Conservation (phyloP, 352 stramenopile genomes). For the Hyaloperonospora arabidopsidis region DNA sequence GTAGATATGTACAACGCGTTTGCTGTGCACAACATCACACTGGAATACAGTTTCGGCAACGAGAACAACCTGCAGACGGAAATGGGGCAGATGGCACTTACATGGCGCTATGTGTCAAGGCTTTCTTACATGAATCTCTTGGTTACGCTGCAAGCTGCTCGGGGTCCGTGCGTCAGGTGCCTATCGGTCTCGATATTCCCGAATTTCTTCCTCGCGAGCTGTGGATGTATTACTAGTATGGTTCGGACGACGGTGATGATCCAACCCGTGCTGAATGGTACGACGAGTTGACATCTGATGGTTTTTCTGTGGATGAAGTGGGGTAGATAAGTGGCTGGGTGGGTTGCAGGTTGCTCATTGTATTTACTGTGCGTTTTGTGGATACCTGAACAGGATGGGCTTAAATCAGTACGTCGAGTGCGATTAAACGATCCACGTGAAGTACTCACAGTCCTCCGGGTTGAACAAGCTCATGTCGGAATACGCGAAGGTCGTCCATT, state of each 20-base stretch:
- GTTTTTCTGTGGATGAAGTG: no score
- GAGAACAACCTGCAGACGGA: slow-evolving; percentile 46
- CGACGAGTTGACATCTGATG: background rate
- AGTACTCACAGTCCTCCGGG: slow-evolving; percentile 50
- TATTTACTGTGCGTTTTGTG: background rate
- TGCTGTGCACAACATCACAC: slow-evolving; percentile 64
- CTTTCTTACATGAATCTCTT: slow-evolving; percentile 27
- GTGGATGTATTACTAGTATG: slow-evolving; percentile 59
- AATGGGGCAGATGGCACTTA: slow-evolving; percentile 25
- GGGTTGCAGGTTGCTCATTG: background rate
- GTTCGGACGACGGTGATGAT: slow-evolving; percentile 38
- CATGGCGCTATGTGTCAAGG: slow-evolving; percentile 48
- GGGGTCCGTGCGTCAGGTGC: slow-evolving; percentile 37
- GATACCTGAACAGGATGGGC: slow-evolving; percentile 21
- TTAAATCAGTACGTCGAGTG: slow-evolving; percentile 75
- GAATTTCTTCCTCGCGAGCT: slow-evolving; percentile 45
- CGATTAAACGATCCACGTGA: slow-evolving; percentile 37
- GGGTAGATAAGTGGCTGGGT: background rate
- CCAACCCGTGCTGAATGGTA: slow-evolving; percentile 49
- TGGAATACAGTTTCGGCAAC: slow-evolving; percentile 54
- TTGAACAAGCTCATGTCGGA: slow-evolving; percentile 56
- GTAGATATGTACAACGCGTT: slow-evolving; percentile 70
- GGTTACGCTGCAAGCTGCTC: slow-evolving; percentile 41
- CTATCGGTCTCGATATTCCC: slow-evolving; percentile 63
- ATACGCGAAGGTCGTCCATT: slow-evolving; percentile 40